Percentiles rank a stretch among this genome's conserved stretches.
Evolutionary conservation across 331 rosid species (phyloP).

Genomic region (Ulmus americana): DNA sequence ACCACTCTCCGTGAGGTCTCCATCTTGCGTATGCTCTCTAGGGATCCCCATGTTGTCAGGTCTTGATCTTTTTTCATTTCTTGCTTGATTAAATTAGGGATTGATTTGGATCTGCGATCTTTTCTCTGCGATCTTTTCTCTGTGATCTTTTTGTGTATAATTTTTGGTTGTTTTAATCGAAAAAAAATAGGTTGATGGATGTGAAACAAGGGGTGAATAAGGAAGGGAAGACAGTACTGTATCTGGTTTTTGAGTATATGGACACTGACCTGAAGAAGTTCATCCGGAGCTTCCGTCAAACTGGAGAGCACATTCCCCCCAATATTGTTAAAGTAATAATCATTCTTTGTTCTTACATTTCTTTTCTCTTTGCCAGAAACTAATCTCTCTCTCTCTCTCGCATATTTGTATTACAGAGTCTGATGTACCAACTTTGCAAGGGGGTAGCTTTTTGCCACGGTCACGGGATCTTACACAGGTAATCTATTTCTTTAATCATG

Average conservation of each 20-base stretch:
- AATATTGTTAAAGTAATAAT: slow-evolving; percentile 42
- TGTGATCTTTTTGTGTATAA: not conserved
- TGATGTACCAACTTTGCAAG: slow-evolving; percentile 94
- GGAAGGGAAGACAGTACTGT: slow-evolving; percentile 87
- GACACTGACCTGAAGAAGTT: slow-evolving; percentile 87
- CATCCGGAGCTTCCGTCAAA: slow-evolving; percentile 66
- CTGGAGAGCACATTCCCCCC: slow-evolving; percentile 50
- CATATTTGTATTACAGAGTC: slow-evolving; percentile 35
- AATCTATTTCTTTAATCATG: not conserved
- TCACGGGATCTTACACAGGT: slow-evolving; percentile 94
- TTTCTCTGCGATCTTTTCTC: not conserved
- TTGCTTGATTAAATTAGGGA: not conserved
- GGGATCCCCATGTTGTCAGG: slow-evolving; percentile 87
- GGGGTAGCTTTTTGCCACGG: slow-evolving; percentile 98
- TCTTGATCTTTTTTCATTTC: not conserved
- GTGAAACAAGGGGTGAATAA: slow-evolving; percentile 92
- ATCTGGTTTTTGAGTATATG: slow-evolving; percentile 90
- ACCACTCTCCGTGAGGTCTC: slow-evolving; percentile 97
- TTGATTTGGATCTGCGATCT: not conserved
- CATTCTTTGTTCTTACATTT: not conserved
- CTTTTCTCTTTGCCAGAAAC: too few species aligned
- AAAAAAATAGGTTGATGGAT: slow-evolving; percentile 57
- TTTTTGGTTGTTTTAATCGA: not conserved
- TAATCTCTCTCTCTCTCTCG: not conserved
- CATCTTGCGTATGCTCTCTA: slow-evolving; percentile 85